Percentiles rank a stretch among this genome's conserved stretches.
phyloP scores from a whole-genome alignment of 139 green algal species.

The Prasinococcaceae sp. region DNA sequence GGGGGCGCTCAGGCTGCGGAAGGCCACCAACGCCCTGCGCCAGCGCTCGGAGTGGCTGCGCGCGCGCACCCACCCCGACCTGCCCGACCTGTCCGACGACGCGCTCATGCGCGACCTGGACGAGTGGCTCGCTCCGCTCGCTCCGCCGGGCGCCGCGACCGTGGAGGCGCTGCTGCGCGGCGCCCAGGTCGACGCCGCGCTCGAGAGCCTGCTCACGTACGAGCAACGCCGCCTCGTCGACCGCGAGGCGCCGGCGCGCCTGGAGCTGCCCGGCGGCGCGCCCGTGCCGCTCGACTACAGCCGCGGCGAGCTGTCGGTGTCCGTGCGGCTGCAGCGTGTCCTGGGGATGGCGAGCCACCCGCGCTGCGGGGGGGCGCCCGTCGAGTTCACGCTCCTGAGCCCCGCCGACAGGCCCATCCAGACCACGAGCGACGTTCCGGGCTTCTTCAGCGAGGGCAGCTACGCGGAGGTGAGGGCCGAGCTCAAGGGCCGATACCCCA shows the following conservation, averaged over 20 bases:
- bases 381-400: conserved; percentile 35
- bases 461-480: conserved; percentile 30
- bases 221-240: conserved; percentile 24
- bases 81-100: conserved; percentile 35
- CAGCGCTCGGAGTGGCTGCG: no score
- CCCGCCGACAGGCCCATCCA: conserved; percentile 26
- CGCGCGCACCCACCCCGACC: no score
- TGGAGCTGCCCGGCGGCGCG: conserved; percentile 26
- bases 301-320: neutral
- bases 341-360: conserved; percentile 35
- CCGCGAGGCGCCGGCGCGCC: conserved; percentile 19
- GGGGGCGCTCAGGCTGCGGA: no score
- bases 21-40: no score
- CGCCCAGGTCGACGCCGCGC: no score
- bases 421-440: conserved; percentile 30
- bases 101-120: conserved; percentile 17
- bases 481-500: conserved; percentile 29
- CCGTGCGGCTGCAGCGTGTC: conserved; percentile 26
- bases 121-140: conserved; percentile 27
- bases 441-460: conserved; percentile 28
- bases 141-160: no score
- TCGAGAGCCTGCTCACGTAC: conserved; percentile 19
- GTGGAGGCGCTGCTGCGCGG: no score
- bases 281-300: conserved; percentile 26
- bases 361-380: conserved; percentile 25